These are phyloP conservation scores for Nemania sp. DNA, from an alignment of 2,329 filamentous ascomycete genomes.

Conservation along the genomic window DNA sequence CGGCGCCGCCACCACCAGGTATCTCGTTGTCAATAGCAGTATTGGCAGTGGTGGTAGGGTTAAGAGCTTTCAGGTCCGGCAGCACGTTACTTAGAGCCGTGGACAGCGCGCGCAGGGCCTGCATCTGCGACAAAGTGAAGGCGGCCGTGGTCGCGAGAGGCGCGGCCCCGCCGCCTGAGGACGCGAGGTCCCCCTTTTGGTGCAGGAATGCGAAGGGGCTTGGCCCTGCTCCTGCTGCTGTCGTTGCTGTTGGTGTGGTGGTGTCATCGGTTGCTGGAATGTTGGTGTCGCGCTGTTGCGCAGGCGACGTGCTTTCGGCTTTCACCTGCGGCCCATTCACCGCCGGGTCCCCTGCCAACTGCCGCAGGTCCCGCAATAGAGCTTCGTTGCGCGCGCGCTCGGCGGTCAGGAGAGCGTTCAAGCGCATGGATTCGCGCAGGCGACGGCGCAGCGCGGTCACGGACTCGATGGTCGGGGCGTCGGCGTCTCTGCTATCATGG, in stretches of 20 bases:
- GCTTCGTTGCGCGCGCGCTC: slow-evolving; percentile 50
- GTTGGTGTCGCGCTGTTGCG: slow-evolving; percentile 11
- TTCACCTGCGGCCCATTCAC: slow-evolving; percentile 15
- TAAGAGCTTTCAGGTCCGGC: slow-evolving; percentile 56
- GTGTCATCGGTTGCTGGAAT: too few species aligned
- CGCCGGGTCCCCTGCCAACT: slow-evolving; percentile 31
- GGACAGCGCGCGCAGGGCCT: slow-evolving; percentile 71
- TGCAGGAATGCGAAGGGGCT: slow-evolving; percentile 60
- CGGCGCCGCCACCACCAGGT: slow-evolving; percentile 36
- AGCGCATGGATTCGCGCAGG: slow-evolving; percentile 57
- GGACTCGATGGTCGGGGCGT: slow-evolving; percentile 62
- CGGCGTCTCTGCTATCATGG: not conserved
- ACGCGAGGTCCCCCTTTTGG: slow-evolving; percentile 53
- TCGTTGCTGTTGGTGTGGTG: too few species aligned
- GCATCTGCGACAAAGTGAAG: slow-evolving; percentile 83
- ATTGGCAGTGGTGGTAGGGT: not conserved
- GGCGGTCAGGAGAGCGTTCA: slow-evolving; percentile 61
- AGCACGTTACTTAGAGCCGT: slow-evolving; percentile 64
- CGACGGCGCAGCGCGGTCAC: slow-evolving; percentile 73
- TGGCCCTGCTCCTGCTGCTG: too few species aligned
- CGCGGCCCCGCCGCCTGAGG: slow-evolving; percentile 52
- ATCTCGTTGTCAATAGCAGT: slow-evolving; percentile 31
- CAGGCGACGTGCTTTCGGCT: slow-evolving; percentile 35
- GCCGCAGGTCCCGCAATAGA: slow-evolving; percentile 39
- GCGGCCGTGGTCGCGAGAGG: slow-evolving; percentile 71